Base-by-base conservation (phyloP, 345 rosid species). In the Populus simonii region DNA sequence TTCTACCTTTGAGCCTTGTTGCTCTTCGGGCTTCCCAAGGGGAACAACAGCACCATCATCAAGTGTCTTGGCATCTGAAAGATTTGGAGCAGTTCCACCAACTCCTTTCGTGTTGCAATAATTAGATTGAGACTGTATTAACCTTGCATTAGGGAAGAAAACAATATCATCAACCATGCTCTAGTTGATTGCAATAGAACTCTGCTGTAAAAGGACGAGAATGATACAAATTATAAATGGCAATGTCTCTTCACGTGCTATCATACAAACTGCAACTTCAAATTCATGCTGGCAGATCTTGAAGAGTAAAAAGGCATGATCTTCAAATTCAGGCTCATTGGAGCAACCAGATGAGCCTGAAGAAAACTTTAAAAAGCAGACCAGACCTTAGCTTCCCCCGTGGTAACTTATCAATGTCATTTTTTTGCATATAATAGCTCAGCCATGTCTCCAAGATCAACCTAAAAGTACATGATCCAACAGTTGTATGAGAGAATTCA, bases 371-470 rank as follows among this genome's bases (percentile, higher is more conserved):
- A 13, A 41, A 41, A 41, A 41, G 1, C 9, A 49, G 39, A 59
- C 78, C 83, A 74, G 70, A 94, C 97, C 97, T 94, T 80, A 89
- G 85, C 85, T 91, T 94, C 22, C 98, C 97, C 7, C 79, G 66
- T 6, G 97, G 93, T 74, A 94, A 82, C 62, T 88, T 89, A 76
- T 93, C 83, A 38, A 97, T 95, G 74, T 91, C 85, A 78, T 88
- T 84, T 66, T 33, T 94, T 85, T 17, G 90, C 89, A 47, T 72
- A 0, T 17, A 80, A 78, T 79, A 90, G 97, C 83, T 94, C 97
- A 59, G 74, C 88, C 95, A 93, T 89, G 86, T 89, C 95, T 11
- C 97, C 97, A 41, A 93, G 88, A n/a, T 97, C 98, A 85, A 93
- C 97, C 98, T 94, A 68, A 63, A 41, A 31, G 53, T 29, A 79